Conservation (phyloP, 1,139 yeast genomes). For the Saccharomyces uvarum region DNA sequence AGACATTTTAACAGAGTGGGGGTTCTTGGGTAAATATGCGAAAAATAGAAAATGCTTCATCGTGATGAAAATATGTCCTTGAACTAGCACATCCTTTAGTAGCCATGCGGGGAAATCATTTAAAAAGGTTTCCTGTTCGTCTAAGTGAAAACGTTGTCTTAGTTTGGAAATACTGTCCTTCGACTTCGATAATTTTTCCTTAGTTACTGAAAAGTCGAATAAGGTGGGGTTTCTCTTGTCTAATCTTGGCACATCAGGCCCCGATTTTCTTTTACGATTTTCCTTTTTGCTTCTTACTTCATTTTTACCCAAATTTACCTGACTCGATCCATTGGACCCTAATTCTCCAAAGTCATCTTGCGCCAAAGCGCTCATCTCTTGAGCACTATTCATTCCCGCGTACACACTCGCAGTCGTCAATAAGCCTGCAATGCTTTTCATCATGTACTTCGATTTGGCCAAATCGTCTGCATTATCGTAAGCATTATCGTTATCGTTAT, state of each 20-base stretch:
- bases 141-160: constrained; percentile 34
- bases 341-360: constrained; percentile 6
- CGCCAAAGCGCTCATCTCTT: constrained; percentile 22
- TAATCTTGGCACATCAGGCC: constrained; percentile 1
- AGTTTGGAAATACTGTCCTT: constrained; percentile 21
- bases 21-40: constrained; percentile 64
- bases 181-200: constrained; percentile 7
- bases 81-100: constrained; percentile 70
- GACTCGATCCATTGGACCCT: constrained; percentile 8
- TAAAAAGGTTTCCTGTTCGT: constrained; percentile 44
- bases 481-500: background rate
- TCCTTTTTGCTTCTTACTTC: constrained; percentile 6
- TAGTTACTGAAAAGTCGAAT: constrained; percentile 35
- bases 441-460: constrained; percentile 36
- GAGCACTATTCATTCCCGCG: constrained; percentile 38
- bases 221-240: constrained; percentile 17
- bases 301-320: constrained; percentile 9
- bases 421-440: constrained; percentile 43
- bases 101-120: constrained; percentile 72
- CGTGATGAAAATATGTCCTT: constrained; percentile 78
- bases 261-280: constrained; percentile 5
- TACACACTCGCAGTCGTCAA: constrained; percentile 47
- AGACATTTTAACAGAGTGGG: constrained; percentile 23
- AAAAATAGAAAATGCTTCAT: constrained; percentile 58
- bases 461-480: constrained; percentile 23